These are phyloP conservation scores for Vitis hybrid DNA, from an alignment of 177 flowering plant species.

Conservation along the genomic window DNA sequence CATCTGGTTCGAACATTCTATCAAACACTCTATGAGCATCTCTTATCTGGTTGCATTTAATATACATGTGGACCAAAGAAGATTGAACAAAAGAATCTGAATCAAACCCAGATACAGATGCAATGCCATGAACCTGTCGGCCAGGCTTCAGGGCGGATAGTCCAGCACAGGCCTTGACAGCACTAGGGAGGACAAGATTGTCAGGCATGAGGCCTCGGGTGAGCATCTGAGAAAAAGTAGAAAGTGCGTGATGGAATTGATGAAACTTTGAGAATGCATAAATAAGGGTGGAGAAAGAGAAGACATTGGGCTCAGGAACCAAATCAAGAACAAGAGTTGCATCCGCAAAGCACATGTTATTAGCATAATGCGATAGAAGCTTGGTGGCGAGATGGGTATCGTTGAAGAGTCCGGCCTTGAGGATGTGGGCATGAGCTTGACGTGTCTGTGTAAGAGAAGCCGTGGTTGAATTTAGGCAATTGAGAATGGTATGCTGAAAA, in stretches of 20 bases:
- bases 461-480: slow-evolving; percentile 24
- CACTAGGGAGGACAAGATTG: slow-evolving; percentile 47
- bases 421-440: slow-evolving; percentile 55
- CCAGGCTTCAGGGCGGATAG: slow-evolving; percentile 30
- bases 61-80: slow-evolving; percentile 62
- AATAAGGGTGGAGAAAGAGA: slow-evolving; percentile 59
- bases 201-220: slow-evolving; percentile 45
- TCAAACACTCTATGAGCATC: slow-evolving; percentile 63
- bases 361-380: slow-evolving; percentile 47
- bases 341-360: slow-evolving; percentile 35
- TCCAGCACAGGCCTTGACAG: slow-evolving; percentile 64
- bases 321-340: slow-evolving; percentile 41
- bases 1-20: slow-evolving; percentile 45
- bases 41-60: slow-evolving; percentile 42
- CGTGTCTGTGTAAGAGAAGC: slow-evolving; percentile 36
- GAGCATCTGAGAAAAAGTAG: slow-evolving; percentile 40
- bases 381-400: slow-evolving; percentile 30
- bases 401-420: slow-evolving; percentile 40
- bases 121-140: slow-evolving; percentile 51
- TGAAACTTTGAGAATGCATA: slow-evolving; percentile 37
- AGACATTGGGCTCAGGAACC: slow-evolving; percentile 29
- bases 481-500: slow-evolving; percentile 18
- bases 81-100: slow-evolving; percentile 55
- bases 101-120: slow-evolving; percentile 40
- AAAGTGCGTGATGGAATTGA: slow-evolving; percentile 28